Evolutionary conservation across 202 grass and related monocot species (phyloP).

Genomic region (Brachypodium distachyon): DNA sequence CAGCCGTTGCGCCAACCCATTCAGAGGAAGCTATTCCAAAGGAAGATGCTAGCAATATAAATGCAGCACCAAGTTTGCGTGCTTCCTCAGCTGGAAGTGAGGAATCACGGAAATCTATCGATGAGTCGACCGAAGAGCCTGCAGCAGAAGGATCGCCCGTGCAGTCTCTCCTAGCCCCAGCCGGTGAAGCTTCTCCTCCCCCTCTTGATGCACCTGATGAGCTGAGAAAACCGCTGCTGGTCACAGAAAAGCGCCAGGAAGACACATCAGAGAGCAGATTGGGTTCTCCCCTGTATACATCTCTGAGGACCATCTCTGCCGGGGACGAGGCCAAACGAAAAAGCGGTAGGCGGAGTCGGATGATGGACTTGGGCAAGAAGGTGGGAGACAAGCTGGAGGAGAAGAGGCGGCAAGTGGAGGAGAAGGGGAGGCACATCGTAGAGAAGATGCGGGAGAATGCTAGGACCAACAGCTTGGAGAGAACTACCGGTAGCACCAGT

Average conservation of each 20-base stretch:
- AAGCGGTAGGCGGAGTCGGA: slow-evolving; percentile 40
- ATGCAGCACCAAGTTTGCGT: neutral
- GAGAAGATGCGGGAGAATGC: slow-evolving; percentile 90
- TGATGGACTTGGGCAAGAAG: slow-evolving; percentile 83
- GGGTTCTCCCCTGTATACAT: slow-evolving; percentile 17
- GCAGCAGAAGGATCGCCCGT: slow-evolving; percentile 10
- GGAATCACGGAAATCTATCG: slow-evolving; percentile 33
- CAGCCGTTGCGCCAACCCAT: neutral
- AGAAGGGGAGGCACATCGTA: slow-evolving; percentile 68
- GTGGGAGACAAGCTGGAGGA: slow-evolving; percentile 95
- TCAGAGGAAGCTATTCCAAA: slow-evolving; percentile 35
- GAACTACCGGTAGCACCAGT: neutral
- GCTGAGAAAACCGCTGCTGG: slow-evolving; percentile 30
- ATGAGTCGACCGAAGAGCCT: slow-evolving; percentile 25
- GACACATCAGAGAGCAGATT: slow-evolving; percentile 18
- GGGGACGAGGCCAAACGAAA: slow-evolving; percentile 48
- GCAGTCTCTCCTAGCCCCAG: neutral
- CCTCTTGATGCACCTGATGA: neutral
- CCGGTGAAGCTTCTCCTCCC: neutral
- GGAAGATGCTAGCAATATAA: slow-evolving; percentile 23
- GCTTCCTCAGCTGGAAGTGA: slow-evolving; percentile 14
- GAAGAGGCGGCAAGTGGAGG: slow-evolving; percentile 75
- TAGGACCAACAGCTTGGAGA: slow-evolving; percentile 53
- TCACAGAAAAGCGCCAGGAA: slow-evolving; percentile 31
- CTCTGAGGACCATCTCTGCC: slow-evolving; percentile 11